These are phyloP conservation scores for Jimgerdemannia flammicorona DNA, from an alignment of 192 early-diverging fungal species.

Conservation along the genomic window DNA sequence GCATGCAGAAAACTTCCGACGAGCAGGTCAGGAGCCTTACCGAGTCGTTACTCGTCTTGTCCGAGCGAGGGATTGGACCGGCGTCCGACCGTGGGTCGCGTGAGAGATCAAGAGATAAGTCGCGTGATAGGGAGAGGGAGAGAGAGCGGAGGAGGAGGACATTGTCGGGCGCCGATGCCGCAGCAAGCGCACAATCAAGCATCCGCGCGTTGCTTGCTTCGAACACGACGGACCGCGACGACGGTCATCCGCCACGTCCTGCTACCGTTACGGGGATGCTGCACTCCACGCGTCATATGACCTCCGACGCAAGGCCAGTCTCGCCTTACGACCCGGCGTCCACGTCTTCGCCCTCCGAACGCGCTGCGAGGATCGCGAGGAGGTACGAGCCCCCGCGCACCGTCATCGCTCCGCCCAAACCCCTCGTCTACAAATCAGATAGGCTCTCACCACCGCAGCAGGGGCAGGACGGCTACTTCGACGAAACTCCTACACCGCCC, in stretches of 20 bases:
- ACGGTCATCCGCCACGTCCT: background rate
- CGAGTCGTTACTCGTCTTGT: conserved; percentile 11
- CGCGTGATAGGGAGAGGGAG: too few species aligned
- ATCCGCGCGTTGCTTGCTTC: background rate
- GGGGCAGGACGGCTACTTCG: background rate
- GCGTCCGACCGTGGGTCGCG: background rate
- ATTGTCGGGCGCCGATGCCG: background rate
- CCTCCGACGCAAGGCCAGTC: too few species aligned
- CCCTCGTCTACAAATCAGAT: background rate
- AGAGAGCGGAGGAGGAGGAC: background rate
- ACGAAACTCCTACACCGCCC: background rate
- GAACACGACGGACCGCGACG: background rate
- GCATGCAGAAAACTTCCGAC: conserved; percentile 19
- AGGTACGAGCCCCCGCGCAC: background rate
- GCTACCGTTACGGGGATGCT: background rate
- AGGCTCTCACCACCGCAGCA: background rate
- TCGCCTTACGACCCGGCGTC: background rate
- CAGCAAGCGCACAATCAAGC: background rate
- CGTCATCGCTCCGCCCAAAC: background rate
- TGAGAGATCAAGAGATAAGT: background rate
- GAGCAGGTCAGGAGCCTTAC: conserved; percentile 23
- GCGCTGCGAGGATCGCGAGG: background rate
- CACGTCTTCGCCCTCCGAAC: background rate
- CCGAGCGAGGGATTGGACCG: background rate
- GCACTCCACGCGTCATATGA: background rate